Percentiles rank a stretch among this genome's conserved stretches.
These are phyloP conservation scores for Paramecium pentaurelia DNA, from an alignment of 73 alveolate species.

Conservation along the genomic window DNA sequence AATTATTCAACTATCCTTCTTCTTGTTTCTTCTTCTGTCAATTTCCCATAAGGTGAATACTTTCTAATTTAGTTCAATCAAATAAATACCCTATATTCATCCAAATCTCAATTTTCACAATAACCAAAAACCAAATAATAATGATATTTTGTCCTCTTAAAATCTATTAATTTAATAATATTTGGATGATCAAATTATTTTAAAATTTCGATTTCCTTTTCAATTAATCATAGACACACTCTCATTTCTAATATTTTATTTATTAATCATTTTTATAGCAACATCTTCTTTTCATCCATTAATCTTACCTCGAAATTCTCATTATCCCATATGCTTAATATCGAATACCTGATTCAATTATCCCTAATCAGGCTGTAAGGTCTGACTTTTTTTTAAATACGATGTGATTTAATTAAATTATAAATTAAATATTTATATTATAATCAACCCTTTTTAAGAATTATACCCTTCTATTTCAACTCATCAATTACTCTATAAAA, in stretches of 20 bases:
- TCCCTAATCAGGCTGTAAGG: conserved; percentile 30
- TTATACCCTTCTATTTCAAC: conserved; percentile 76
- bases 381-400: conserved; percentile 47
- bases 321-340: not conserved
- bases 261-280: conserved; percentile 49
- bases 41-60: not conserved
- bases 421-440: not conserved
- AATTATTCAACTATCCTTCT: conserved; percentile 15
- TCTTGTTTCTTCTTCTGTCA: conserved; percentile 11
- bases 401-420: not conserved
- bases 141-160: conserved; percentile 31
- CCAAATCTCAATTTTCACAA: conserved; percentile 42
- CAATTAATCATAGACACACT: not conserved
- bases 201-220: conserved; percentile 45
- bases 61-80: not conserved
- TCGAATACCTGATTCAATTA: conserved; percentile 24
- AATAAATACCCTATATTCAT: conserved; percentile 15
- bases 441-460: not conserved
- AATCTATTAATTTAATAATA: conserved; percentile 46
- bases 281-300: conserved; percentile 6
- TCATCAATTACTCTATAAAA: conserved; percentile 87
- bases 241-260: conserved; percentile 24
- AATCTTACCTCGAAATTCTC: not conserved
- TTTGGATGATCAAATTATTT: conserved; percentile 41
- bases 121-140: conserved; percentile 37